A percentile compares a stretch with the other conserved stretches of the same genome.
phyloP scores from a whole-genome alignment of 768 basidiomycete genomes.

The Lentinula raphanica region DNA sequence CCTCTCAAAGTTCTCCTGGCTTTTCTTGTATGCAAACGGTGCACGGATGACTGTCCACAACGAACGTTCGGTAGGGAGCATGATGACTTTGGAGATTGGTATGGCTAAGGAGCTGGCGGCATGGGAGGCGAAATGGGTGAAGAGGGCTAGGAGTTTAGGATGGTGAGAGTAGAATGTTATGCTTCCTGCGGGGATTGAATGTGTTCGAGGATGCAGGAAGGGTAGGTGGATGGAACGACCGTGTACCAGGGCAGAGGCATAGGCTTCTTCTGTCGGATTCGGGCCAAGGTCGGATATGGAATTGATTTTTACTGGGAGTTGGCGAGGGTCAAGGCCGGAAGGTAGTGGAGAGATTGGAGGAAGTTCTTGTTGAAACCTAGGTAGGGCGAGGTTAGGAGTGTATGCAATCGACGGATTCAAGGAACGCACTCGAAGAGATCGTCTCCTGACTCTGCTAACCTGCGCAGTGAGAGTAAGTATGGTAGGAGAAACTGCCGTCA shows the following conservation, averaged over 20 bases:
- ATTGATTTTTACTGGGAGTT: slow-evolving; percentile 13
- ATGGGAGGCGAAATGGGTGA: slow-evolving; percentile 78
- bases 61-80: slow-evolving; percentile 68
- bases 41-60: slow-evolving; percentile 83
- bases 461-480: neutral
- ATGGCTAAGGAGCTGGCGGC: slow-evolving; percentile 83
- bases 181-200: slow-evolving; percentile 71
- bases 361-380: neutral
- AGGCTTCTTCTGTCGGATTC: slow-evolving; percentile 37
- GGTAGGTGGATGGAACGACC: slow-evolving; percentile 56
- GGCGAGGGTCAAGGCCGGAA: slow-evolving; percentile 11
- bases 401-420: neutral
- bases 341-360: slow-evolving; percentile 1
- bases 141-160: slow-evolving; percentile 62
- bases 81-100: slow-evolving; percentile 58
- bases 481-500: too few species aligned
- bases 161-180: slow-evolving; percentile 83
- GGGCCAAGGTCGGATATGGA: slow-evolving; percentile 12
- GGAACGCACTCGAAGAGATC: neutral
- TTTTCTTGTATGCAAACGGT: slow-evolving; percentile 91
- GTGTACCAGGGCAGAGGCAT: slow-evolving; percentile 53
- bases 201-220: slow-evolving; percentile 52
- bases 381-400: neutral
- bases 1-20: slow-evolving; percentile 92
- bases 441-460: neutral